Evolutionary conservation across 441 rosid genomes (phyloP), one percentile per base, ranked within the genome.

Genomic region (Pelargonium citronellum): DNA sequence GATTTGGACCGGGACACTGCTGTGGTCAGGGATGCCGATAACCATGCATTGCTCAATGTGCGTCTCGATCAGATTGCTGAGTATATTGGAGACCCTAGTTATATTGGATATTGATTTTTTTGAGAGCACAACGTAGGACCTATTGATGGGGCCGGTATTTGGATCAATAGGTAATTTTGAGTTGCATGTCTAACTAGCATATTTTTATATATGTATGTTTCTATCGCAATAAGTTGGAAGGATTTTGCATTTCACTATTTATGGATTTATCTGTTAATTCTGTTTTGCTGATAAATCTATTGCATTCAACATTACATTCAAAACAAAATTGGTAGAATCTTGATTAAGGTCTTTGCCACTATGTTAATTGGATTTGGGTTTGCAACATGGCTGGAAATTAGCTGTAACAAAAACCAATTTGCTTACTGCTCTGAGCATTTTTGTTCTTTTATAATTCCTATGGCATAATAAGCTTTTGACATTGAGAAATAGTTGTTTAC

Each of bases 11-110:
- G 67, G 51, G 91, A 85, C 71, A 83, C 76, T 4, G 95, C 89
- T 63, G 84, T 93, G 46, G 90, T 91, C 60, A 79, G 81, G 30
- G 91, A 88, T 80, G 82, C 82, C 46, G 90, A 84, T 53, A 86
- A 79, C 69, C 89, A 83, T 20, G 80, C 83, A 73, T 70, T 85
- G 86, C 74, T 89, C 69, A 73, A 82, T 67, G 88, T 93, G 41
- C 77, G 69, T 67, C 95, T 93, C 5, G 98, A 91, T n/a, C 95
- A 89, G 79, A 81, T 93, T 75, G 95, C 95, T 1, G 90, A 89
- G 85, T 93, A 84, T 71, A 69, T 81, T 30, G 93, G 91, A 46
- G 92, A 91, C 85, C 90, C 91, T 1, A 81, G 83, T 77, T 77
- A 83, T 70, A 57, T 89, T 41, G 90, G 86, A 11, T 87, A 87